phyloP scores from a whole-genome alignment of 2,329 filamentous ascomycete genomes.

The Cordyceps sp. region DNA sequence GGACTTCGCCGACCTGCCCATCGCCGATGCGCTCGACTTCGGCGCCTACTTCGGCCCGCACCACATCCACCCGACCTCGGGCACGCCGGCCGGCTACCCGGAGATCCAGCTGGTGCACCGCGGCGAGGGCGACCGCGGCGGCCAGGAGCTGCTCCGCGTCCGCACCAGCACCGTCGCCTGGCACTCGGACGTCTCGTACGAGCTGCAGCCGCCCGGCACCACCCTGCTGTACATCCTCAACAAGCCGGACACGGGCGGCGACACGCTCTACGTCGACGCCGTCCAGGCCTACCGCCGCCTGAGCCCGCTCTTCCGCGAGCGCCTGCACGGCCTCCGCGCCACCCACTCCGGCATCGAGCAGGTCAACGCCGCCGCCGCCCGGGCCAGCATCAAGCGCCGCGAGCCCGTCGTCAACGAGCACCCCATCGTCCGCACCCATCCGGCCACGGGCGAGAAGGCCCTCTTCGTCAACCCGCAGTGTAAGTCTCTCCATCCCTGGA shows the following conservation, averaged over 20 bases:
- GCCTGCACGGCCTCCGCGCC: constrained; percentile 65
- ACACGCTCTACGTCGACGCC: constrained; percentile 69
- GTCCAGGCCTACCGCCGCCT: constrained; percentile 69
- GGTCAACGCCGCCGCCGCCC: constrained; percentile 47
- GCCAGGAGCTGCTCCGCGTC: constrained; percentile 41
- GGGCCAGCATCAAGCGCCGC: constrained; percentile 55
- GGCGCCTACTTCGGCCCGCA: constrained; percentile 65
- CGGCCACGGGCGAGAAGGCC: constrained; percentile 68
- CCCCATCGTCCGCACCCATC: constrained; percentile 67
- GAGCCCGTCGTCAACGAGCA: constrained; percentile 62
- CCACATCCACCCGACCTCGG: constrained; percentile 68
- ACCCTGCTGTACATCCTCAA: constrained; percentile 86
- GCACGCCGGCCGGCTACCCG: constrained; percentile 55
- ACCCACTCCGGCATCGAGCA: constrained; percentile 75
- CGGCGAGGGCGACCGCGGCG: constrained; percentile 32
- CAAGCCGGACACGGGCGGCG: constrained; percentile 61
- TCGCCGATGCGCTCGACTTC: constrained; percentile 50
- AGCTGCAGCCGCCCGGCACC: constrained; percentile 74
- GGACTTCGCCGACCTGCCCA: constrained; percentile 54
- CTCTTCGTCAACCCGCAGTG: constrained; percentile 73
- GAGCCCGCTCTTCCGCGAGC: constrained; percentile 61
- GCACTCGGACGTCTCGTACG: constrained; percentile 82
- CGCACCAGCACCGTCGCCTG: constrained; percentile 71
- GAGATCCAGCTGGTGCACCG: constrained; percentile 69
- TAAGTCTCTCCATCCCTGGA: constrained; percentile 23